Conservation (phyloP, 1,284 basidiomycete species). For the Trichosporon ovoides region DNA sequence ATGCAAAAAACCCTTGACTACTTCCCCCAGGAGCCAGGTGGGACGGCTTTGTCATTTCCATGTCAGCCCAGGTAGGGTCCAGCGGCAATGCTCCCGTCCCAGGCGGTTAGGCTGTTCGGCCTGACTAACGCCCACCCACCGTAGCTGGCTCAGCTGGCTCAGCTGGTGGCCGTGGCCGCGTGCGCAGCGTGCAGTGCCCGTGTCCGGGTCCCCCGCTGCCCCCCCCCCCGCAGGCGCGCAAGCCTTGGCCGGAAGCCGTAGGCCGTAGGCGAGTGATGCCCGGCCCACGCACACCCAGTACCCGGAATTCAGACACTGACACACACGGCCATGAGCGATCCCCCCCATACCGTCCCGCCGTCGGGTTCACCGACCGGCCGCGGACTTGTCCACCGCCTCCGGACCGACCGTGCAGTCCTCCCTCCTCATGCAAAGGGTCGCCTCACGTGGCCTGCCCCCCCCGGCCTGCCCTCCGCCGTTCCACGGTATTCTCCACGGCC, state of each 20-base stretch:
- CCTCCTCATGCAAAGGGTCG: background rate
- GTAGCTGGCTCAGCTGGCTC: too few species aligned
- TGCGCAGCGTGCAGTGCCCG: too few species aligned
- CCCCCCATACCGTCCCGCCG: too few species aligned
- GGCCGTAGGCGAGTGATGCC: background rate
- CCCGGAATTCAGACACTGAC: background rate
- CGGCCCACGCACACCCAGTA: background rate
- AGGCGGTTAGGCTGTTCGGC: background rate
- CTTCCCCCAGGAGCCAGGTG: background rate
- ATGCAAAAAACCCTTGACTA: background rate
- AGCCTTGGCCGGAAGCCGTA: too few species aligned
- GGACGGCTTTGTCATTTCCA: slow-evolving; percentile 6
- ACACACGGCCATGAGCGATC: background rate
- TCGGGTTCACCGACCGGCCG: slow-evolving; percentile 6
- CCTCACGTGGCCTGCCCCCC: background rate
- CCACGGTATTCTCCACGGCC: background rate
- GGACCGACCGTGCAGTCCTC: background rate
- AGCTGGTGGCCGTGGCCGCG: too few species aligned
- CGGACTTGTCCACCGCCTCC: background rate
- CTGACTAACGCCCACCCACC: background rate
- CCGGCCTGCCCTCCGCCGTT: background rate
- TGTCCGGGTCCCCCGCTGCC: too few species aligned
- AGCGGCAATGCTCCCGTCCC: background rate
- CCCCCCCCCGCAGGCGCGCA: too few species aligned
- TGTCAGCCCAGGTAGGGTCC: background rate